phyloP scores from a whole-genome alignment of 2,329 filamentous ascomycete species.

The Elsinoe arachidis region DNA sequence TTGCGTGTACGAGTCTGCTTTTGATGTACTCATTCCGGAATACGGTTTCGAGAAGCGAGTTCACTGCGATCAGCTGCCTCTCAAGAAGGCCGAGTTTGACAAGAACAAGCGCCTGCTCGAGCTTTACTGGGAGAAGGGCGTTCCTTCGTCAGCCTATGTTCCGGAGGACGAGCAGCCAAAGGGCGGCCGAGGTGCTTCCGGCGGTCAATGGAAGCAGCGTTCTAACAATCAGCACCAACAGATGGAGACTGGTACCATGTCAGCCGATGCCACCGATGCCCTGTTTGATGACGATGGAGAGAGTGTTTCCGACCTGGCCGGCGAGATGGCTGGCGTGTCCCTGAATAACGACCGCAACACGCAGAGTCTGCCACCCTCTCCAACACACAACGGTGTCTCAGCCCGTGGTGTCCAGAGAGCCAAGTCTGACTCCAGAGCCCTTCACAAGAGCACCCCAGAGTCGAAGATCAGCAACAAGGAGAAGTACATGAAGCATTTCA shows the following conservation, averaged over 20 bases:
- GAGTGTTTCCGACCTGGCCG: conserved; percentile 78
- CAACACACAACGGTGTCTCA: conserved; percentile 62
- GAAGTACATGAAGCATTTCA: conserved; percentile 87
- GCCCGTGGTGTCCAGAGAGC: conserved; percentile 70
- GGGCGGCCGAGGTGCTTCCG: conserved; percentile 59
- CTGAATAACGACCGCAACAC: conserved; percentile 74
- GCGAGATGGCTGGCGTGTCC: conserved; percentile 77
- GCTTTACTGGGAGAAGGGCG: conserved; percentile 99
- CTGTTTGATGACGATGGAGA: conserved; percentile 91
- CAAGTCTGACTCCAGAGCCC: conserved; percentile 87
- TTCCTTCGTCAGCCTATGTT: conserved; percentile 89
- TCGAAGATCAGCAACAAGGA: conserved; percentile 83
- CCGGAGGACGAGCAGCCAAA: conserved; percentile 95
- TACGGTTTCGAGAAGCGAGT: conserved; percentile 99
- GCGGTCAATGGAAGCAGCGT: conserved; percentile 69
- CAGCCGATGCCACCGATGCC: conserved; percentile 87
- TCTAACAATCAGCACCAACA: conserved; percentile 89
- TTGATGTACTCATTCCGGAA: conserved; percentile 94
- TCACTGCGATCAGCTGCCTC: conserved; percentile 91
- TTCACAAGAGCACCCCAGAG: conserved; percentile 62
- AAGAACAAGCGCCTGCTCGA: conserved; percentile 92
- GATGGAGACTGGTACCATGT: conserved; percentile 89
- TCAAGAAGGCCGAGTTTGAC: conserved; percentile 98
- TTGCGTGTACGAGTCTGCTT: conserved; percentile 96
- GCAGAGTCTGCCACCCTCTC: conserved; percentile 90